Percentiles rank a stretch among this genome's conserved stretches.
phyloP scores from a whole-genome alignment of 2,329 filamentous ascomycete species.

The Pseudonectria foliicola region DNA sequence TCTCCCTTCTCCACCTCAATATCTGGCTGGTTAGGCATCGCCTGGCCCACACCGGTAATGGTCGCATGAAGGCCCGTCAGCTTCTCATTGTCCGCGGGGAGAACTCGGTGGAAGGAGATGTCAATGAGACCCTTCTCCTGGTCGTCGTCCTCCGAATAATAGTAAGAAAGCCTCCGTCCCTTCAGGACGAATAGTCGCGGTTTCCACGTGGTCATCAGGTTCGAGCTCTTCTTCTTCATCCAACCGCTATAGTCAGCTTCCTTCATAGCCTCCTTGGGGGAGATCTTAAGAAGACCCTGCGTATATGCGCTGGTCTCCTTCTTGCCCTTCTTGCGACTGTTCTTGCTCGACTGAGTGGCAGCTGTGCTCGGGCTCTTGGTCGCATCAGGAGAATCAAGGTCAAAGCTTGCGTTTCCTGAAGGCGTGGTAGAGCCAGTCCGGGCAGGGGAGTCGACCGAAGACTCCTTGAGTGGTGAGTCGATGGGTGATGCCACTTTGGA shows the following conservation, averaged over 20 bases:
- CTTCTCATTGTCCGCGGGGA: slow-evolving; percentile 85
- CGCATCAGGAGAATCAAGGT: slow-evolving; percentile 66
- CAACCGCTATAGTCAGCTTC: slow-evolving; percentile 91
- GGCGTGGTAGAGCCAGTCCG: slow-evolving; percentile 70
- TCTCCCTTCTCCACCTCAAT: slow-evolving; percentile 39
- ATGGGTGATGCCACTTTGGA: slow-evolving; percentile 42
- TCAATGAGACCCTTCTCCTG: slow-evolving; percentile 95
- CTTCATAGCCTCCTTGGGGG: slow-evolving; percentile 74
- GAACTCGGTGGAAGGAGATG: slow-evolving; percentile 94
- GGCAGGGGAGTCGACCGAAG: slow-evolving; percentile 41
- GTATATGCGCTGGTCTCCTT: slow-evolving; percentile 94
- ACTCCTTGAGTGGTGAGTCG: slow-evolving; percentile 35
- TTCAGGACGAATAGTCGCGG: slow-evolving; percentile 91
- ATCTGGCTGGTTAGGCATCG: slow-evolving; percentile 42
- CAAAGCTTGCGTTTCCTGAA: slow-evolving; percentile 62
- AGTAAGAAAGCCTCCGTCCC: slow-evolving; percentile 86
- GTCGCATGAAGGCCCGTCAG: slow-evolving; percentile 88
- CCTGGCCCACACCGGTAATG: slow-evolving; percentile 65
- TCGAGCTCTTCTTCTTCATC: slow-evolving; percentile 99
- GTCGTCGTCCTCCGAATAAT: slow-evolving; percentile 86
- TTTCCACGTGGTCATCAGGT: slow-evolving; percentile 97
- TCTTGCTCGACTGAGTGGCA: slow-evolving; percentile 40
- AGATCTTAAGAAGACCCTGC: slow-evolving; percentile 73
- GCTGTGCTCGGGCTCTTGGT: slow-evolving; percentile 48
- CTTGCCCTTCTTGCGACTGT: slow-evolving; percentile 67